phyloP scores from a whole-genome alignment of 164 flowering plant species.

The Litsea cubeba region DNA sequence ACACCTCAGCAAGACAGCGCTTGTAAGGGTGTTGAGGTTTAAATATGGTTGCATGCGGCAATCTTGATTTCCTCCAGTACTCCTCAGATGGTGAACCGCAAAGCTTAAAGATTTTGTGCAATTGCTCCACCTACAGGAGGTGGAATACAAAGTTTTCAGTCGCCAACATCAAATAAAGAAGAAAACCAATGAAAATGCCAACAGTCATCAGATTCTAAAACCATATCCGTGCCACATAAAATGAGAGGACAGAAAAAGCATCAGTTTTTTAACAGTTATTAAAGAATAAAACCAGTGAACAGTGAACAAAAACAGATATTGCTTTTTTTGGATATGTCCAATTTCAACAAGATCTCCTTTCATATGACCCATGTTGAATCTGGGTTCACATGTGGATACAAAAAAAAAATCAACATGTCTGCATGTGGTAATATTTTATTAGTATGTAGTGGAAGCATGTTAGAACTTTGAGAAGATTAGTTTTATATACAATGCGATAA shows the following conservation, averaged over 20 bases:
- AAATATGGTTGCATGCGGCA: conserved; percentile 81
- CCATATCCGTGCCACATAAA: not conserved
- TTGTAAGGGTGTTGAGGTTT: conserved; percentile 79
- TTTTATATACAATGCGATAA: no score
- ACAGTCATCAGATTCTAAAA: not conserved
- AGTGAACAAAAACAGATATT: not conserved
- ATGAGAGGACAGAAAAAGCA: not conserved
- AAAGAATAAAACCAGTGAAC: not conserved
- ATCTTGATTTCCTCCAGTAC: conserved; percentile 72
- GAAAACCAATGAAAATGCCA: conserved; percentile 1
- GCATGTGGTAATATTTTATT: no score
- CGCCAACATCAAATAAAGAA: not conserved
- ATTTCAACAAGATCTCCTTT: no score
- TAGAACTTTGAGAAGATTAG: no score
- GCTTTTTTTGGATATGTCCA: no score
- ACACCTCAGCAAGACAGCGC: conserved; percentile 64
- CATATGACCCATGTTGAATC: no score
- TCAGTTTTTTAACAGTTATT: not conserved
- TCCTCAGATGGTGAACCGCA: conserved; percentile 93
- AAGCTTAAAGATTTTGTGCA: conserved; percentile 90
- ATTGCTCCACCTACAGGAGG: conserved; percentile 64
- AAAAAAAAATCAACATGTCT: no score
- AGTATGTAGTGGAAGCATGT: no score
- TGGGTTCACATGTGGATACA: no score
- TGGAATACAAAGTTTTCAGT: not conserved